Percentiles rank a stretch among this genome's conserved stretches.
Evolutionary conservation across 495 filamentous ascomycete genomes (phyloP).

Genomic region (Cudoniella acicularis): DNA sequence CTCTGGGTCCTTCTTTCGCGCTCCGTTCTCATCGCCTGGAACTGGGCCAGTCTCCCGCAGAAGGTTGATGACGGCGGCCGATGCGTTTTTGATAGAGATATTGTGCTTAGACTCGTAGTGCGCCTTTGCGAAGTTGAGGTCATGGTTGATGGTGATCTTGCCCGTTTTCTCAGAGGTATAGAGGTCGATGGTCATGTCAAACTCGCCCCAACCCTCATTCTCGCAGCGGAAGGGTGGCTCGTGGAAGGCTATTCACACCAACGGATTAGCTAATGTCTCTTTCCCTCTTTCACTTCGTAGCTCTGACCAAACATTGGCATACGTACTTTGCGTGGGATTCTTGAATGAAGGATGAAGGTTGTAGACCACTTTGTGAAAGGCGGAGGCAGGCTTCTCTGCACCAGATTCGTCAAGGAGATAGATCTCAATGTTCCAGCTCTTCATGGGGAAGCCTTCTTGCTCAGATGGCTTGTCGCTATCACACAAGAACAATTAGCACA

Average conservation of each 20-base stretch:
- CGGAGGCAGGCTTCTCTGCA: slow-evolving; percentile 67
- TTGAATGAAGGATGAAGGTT: slow-evolving; percentile 91
- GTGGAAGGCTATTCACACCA: slow-evolving; percentile 58
- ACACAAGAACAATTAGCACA: slow-evolving; percentile 18
- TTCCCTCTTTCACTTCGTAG: background rate
- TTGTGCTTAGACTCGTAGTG: slow-evolving; percentile 82
- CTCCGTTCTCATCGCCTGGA: slow-evolving; percentile 66
- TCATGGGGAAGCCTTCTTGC: slow-evolving; percentile 87
- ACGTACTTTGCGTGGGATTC: slow-evolving; percentile 75
- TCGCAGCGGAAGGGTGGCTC: slow-evolving; percentile 82
- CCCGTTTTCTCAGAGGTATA: slow-evolving; percentile 80
- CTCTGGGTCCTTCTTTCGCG: slow-evolving; percentile 57
- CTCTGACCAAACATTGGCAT: background rate
- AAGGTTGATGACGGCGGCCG: slow-evolving; percentile 66
- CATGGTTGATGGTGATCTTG: slow-evolving; percentile 75
- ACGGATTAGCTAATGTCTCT: slow-evolving; percentile 5
- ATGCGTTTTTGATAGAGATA: slow-evolving; percentile 88
- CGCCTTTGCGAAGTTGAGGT: slow-evolving; percentile 82
- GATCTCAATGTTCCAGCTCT: slow-evolving; percentile 66
- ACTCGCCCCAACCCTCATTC: slow-evolving; percentile 98
- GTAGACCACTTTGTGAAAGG: slow-evolving; percentile 90
- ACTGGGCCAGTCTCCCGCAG: slow-evolving; percentile 81
- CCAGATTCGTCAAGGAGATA: slow-evolving; percentile 57
- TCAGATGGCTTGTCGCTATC: slow-evolving; percentile 63
- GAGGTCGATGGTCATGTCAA: slow-evolving; percentile 87